Evolutionary conservation across 345 rosid species (phyloP).

Genomic region (Lagerstroemia speciosa): DNA sequence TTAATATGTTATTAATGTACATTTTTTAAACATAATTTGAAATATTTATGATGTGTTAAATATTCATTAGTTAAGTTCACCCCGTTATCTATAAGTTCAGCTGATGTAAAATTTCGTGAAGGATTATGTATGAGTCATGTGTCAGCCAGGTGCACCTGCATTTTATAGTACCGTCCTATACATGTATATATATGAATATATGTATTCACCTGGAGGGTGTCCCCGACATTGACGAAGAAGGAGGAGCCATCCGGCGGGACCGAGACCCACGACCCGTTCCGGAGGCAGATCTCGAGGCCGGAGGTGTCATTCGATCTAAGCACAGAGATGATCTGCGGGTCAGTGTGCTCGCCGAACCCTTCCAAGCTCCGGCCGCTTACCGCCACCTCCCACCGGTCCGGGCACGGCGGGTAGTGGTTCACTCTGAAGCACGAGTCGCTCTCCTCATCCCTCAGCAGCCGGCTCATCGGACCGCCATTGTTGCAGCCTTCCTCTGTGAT

Average conservation of each 20-base stretch:
- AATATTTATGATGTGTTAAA: no score
- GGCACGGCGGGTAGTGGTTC: conserved; percentile 45
- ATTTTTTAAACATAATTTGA: no score
- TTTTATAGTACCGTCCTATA: no score
- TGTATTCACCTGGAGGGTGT: conserved; percentile 45
- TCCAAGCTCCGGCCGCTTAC: conserved; percentile 28
- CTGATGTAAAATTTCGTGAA: no score
- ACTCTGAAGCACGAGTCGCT: conserved; percentile 49
- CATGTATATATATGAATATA: no score
- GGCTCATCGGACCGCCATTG: conserved; percentile 14
- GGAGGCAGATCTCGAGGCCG: conserved; percentile 42
- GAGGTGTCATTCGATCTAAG: conserved; percentile 51
- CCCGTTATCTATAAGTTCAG: no score
- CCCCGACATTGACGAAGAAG: conserved; percentile 45
- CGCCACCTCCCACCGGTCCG: conserved; percentile 19
- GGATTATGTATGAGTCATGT: no score
- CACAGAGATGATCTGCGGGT: no score
- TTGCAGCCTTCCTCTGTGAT: background rate
- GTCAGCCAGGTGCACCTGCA: no score
- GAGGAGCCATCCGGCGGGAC: conserved; percentile 44
- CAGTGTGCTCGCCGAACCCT: conserved; percentile 61
- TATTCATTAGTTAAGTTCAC: no score
- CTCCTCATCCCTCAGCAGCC: conserved; percentile 19
- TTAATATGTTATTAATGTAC: no score
- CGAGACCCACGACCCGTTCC: conserved; percentile 45